Base-by-base conservation (phyloP, 148 eudicot species). In the Fallopia convolvulus region DNA sequence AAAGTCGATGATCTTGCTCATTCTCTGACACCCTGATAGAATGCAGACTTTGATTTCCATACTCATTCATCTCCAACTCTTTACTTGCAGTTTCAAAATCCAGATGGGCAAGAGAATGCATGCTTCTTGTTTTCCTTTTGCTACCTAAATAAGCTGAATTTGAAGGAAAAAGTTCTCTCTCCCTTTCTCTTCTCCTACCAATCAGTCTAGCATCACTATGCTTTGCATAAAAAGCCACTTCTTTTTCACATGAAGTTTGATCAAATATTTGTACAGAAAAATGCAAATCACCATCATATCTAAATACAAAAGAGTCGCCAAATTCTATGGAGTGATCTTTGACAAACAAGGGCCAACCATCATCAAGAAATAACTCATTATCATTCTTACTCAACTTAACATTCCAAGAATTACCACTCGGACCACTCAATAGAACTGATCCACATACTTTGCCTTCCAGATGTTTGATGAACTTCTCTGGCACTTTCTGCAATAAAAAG, bases 221-320 rank as follows among this genome's bases (percentile, higher is more conserved):
- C 68, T 75, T 80, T n/a, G 93, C 92, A 81, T 70, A 73, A 82
- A 88, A 84, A 21, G 97, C 92, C 79, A 81, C 84, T 78, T 90
- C 90, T 83, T 94, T 94, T 84, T 94, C 99, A 79, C 99, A 94
- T 52, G 95, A 84, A 81, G 85, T 88, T 71, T 83, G 75, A 81
- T 94, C 99, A 75, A 92, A 92, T 56, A 94, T 81, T 80, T 86
- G 96, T 77, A 94, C 90, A 0, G 87, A 82, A 76, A 94, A 94
- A 33, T 78, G 77, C 82, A 84, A 85, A 81, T 89, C 77, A 42
- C 99, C 94, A 78, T 90, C 93, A 55, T 94, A 92, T 81, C 92
- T 82, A 80, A 94, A 88, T 65, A 92, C 91, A 53, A 94, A 75
- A 72, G 91, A 79, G 79, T 94, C 97, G 26, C 97, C 96, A 21